phyloP scores from a whole-genome alignment of 2,329 filamentous ascomycete species.

The Alternaria arborescens region DNA sequence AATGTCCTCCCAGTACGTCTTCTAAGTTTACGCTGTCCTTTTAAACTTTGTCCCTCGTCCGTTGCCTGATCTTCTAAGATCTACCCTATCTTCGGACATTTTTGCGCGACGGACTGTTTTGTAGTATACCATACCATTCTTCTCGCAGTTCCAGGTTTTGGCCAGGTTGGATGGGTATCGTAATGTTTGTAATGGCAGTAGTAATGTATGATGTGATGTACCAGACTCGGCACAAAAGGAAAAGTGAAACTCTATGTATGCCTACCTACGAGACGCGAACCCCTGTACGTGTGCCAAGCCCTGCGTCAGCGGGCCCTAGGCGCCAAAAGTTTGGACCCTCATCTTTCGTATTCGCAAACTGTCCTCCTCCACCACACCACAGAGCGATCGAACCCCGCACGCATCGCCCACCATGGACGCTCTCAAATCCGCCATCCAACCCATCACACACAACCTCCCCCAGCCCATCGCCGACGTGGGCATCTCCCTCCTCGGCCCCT shows the following conservation, averaged over 20 bases:
- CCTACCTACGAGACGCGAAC: background rate
- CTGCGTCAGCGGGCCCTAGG: constrained; percentile 22
- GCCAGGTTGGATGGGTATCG: constrained; percentile 6
- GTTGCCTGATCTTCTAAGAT: constrained; percentile 3
- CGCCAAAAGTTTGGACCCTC: constrained; percentile 5
- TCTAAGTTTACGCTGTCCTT: background rate
- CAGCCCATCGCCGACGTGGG: constrained; percentile 47
- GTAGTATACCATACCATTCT: constrained; percentile 14
- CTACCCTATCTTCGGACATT: background rate
- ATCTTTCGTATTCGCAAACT: constrained; percentile 8
- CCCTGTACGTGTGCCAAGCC: constrained; percentile 15
- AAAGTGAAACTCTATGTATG: background rate
- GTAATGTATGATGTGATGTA: constrained; percentile 28
- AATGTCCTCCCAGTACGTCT: constrained; percentile 8
- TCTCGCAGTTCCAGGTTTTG: constrained; percentile 9
- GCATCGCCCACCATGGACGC: constrained; percentile 52
- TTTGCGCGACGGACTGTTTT: constrained; percentile 8
- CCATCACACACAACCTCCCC: constrained; percentile 57
- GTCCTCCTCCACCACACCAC: constrained; percentile 10
- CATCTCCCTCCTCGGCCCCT: constrained; percentile 72
- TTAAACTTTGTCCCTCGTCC: background rate
- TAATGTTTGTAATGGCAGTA: constrained; percentile 30
- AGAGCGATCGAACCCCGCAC: background rate
- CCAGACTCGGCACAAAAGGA: background rate
- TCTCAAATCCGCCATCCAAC: constrained; percentile 54